Evolutionary conservation across 2,329 filamentous ascomycete species (phyloP).

Genomic region (Ceratocystis variospora): DNA sequence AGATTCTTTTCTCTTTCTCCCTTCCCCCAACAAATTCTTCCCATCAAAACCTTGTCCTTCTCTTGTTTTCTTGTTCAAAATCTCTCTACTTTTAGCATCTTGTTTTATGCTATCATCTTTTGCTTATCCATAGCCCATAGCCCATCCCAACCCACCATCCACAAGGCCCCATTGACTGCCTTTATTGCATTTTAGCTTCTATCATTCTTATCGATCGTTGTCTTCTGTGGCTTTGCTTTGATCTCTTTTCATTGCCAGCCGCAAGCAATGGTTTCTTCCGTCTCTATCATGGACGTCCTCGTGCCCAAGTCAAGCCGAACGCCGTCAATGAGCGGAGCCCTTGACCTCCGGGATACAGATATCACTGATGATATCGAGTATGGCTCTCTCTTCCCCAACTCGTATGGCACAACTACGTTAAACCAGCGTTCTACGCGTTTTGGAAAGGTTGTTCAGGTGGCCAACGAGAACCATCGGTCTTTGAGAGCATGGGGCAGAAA

Average conservation of each 20-base stretch:
- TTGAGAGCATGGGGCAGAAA: constrained; percentile 16
- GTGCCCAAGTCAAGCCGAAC: constrained; percentile 12
- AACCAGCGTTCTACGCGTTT: constrained; percentile 4
- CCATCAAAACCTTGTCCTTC: neutral
- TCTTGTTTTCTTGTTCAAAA: neutral
- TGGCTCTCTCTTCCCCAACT: constrained; percentile 16
- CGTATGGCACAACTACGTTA: constrained; percentile 15
- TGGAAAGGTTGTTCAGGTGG: constrained; percentile 8
- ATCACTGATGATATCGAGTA: constrained; percentile 18
- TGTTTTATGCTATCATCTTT: neutral
- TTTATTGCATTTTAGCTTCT: constrained; percentile 12
- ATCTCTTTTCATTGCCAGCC: neutral
- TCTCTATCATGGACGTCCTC: constrained; percentile 11
- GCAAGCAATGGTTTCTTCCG: neutral
- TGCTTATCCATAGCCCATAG: constrained; percentile 5
- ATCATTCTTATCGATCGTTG: neutral
- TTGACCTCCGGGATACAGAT: constrained; percentile 18
- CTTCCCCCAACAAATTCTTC: neutral
- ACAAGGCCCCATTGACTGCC: constrained; percentile 4
- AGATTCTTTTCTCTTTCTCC: too few relatives aligned
- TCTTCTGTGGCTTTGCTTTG: neutral
- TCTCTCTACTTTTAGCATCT: neutral
- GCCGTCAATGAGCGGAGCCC: constrained; percentile 15
- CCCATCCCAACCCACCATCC: neutral
- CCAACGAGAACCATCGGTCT: constrained; percentile 17